Percentiles rank a stretch among this genome's conserved stretches.
These are phyloP conservation scores for Fusarium caatingaense DNA, from an alignment of 2,329 filamentous ascomycete genomes.

Conservation along the genomic window DNA sequence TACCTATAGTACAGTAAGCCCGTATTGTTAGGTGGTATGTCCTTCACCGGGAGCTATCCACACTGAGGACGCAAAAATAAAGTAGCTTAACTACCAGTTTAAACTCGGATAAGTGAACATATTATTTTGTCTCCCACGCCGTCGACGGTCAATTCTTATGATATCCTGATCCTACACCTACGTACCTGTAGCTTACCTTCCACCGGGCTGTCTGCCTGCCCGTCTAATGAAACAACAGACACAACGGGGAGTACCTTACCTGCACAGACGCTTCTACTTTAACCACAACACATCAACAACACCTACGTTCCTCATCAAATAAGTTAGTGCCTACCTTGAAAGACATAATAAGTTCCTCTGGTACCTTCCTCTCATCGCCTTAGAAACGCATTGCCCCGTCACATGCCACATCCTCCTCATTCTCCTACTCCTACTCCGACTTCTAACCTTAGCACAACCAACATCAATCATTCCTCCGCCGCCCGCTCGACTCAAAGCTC, in stretches of 20 bases:
- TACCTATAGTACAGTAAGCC: not conserved
- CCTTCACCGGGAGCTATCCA: constrained; percentile 1
- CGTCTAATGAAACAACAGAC: not conserved
- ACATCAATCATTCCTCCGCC: constrained; percentile 48
- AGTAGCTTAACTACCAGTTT: not conserved
- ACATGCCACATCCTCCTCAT: constrained; percentile 62
- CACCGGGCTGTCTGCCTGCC: not conserved
- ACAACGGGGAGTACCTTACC: not conserved
- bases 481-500: constrained; percentile 7
- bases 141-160: not conserved
- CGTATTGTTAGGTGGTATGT: not conserved
- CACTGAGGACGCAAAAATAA: not conserved
- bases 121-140: not conserved
- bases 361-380: not conserved
- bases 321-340: not conserved
- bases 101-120: not conserved
- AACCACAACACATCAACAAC: constrained; percentile 5
- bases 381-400: constrained; percentile 18
- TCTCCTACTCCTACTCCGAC: constrained; percentile 59
- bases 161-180: not conserved
- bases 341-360: not conserved
- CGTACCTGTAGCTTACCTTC: not conserved
- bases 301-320: not conserved
- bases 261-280: constrained; percentile 19
- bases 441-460: constrained; percentile 59